phyloP scores from a whole-genome alignment of 2,329 filamentous ascomycete species.

The Botryotinia narcissicola region DNA sequence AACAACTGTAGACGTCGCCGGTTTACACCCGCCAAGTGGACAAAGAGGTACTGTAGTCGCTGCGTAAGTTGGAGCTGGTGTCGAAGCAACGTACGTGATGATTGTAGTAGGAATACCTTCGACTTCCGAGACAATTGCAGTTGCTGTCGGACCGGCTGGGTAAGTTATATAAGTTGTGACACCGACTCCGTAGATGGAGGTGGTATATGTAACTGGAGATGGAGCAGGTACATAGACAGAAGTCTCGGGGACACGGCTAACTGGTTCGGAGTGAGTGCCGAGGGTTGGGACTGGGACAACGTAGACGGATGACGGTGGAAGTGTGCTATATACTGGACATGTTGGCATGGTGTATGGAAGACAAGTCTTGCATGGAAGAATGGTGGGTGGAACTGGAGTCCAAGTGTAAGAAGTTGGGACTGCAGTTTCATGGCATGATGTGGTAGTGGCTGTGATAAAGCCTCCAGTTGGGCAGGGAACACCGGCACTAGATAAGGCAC shows the following conservation, averaged over 20 bases:
- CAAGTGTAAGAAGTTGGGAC: conserved; percentile 23
- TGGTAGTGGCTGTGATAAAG: conserved; percentile 25
- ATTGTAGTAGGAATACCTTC: conserved; percentile 2
- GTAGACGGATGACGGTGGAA: conserved; percentile 9
- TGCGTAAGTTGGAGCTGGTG: background rate
- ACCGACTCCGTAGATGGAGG: background rate
- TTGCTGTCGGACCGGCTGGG: conserved; percentile 3
- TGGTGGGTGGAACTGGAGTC: conserved; percentile 17
- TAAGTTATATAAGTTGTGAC: conserved; percentile 13
- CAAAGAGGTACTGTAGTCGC: background rate
- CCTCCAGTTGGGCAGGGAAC: conserved; percentile 11
- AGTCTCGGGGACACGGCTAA: background rate
- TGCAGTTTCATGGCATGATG: conserved; percentile 19
- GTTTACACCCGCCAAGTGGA: conserved; percentile 7
- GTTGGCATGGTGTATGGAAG: conserved; percentile 25
- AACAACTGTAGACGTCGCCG: background rate
- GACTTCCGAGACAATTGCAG: background rate
- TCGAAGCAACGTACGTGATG: conserved; percentile 3
- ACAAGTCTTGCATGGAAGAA: conserved; percentile 22
- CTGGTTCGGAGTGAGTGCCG: conserved; percentile 7
- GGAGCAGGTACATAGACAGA: conserved; percentile 15
- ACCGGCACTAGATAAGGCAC: conserved; percentile 22
- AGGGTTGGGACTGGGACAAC: conserved; percentile 9
- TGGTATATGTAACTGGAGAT: conserved; percentile 1
- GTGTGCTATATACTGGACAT: conserved; percentile 22